Percentiles rank a stretch among this genome's conserved stretches.
These are phyloP conservation scores for Cerrena zonata DNA, from an alignment of 1,284 basidiomycete species.

Conservation along the genomic window DNA sequence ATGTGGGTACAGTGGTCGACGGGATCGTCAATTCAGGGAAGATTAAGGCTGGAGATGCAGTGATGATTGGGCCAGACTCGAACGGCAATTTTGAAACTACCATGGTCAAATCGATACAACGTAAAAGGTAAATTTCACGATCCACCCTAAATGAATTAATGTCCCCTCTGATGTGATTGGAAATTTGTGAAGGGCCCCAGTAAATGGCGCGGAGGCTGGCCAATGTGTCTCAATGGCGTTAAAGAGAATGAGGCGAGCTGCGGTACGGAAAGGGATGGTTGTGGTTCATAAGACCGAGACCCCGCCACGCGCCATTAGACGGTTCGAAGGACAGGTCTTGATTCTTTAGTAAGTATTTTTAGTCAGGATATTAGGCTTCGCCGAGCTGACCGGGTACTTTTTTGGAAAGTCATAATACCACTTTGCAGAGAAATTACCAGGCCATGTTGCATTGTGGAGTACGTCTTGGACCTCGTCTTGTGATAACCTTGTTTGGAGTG, in stretches of 20 bases:
- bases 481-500: not conserved
- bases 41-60: conserved; percentile 73
- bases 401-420: conserved; percentile 76
- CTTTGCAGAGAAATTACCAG: conserved; percentile 85
- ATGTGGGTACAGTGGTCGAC: conserved; percentile 92
- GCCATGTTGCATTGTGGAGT: conserved; percentile 84
- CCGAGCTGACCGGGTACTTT: conserved; percentile 15
- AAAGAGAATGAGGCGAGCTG: conserved; percentile 79
- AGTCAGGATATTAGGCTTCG: not conserved
- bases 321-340: conserved; percentile 81
- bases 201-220: conserved; percentile 84
- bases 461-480: conserved; percentile 25
- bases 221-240: conserved; percentile 92
- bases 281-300: conserved; percentile 76
- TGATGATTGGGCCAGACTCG: conserved; percentile 88
- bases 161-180: not conserved
- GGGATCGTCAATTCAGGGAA: conserved; percentile 80
- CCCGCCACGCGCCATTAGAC: conserved; percentile 72
- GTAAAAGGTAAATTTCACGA: conserved; percentile 62
- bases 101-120: conserved; percentile 86
- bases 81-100: conserved; percentile 85
- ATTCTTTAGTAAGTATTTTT: conserved; percentile 72
- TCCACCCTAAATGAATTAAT: not conserved
- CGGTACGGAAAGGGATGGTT: conserved; percentile 93
- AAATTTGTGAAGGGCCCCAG: conserved; percentile 55